A percentile compares a stretch with the other conserved stretches of the same genome.
Conservation (phyloP, 2,329 filamentous ascomycete genomes). For the Cryphonectria radicalis region DNA sequence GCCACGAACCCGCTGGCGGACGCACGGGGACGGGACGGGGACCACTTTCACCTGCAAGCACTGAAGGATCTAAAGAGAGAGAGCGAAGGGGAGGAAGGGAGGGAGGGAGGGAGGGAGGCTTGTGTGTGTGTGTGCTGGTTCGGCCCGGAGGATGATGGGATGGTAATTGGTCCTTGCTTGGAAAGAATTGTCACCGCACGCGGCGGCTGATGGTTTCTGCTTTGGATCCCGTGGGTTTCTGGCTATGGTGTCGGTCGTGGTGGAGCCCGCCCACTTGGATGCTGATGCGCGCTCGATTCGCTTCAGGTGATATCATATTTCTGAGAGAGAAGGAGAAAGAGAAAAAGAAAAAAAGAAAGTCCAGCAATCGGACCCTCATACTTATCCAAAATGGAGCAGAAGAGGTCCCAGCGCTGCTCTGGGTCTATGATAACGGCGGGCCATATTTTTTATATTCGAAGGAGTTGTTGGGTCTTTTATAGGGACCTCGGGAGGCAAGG, state of each 20-base stretch:
- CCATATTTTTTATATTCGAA: not conserved
- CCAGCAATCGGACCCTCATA: not conserved
- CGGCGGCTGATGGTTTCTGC: slow-evolving; percentile 12
- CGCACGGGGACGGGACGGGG: not conserved
- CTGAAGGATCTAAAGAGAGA: not conserved
- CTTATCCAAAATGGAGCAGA: not conserved
- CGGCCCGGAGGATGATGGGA: not conserved
- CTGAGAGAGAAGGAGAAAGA: no score
- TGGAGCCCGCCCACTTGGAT: slow-evolving; percentile 13
- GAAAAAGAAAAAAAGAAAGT: not conserved
- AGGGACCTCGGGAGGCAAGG: no score
- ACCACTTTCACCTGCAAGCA: not conserved
- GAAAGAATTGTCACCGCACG: slow-evolving; percentile 5
- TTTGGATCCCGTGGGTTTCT: not conserved
- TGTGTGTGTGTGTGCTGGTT: not conserved
- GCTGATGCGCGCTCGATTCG: slow-evolving; percentile 3
- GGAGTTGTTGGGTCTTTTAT: no score
- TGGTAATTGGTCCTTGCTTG: not conserved
- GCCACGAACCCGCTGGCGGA: not conserved
- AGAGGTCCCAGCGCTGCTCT: not conserved
- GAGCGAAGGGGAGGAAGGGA: not conserved
- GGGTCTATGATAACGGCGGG: not conserved
- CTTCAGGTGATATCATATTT: slow-evolving; percentile 9
- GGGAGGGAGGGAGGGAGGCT: not conserved
- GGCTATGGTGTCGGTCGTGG: slow-evolving; percentile 1